Evolutionary conservation across 2,329 filamentous ascomycete genomes (phyloP).

Genomic region (Verruconis gallopava): DNA sequence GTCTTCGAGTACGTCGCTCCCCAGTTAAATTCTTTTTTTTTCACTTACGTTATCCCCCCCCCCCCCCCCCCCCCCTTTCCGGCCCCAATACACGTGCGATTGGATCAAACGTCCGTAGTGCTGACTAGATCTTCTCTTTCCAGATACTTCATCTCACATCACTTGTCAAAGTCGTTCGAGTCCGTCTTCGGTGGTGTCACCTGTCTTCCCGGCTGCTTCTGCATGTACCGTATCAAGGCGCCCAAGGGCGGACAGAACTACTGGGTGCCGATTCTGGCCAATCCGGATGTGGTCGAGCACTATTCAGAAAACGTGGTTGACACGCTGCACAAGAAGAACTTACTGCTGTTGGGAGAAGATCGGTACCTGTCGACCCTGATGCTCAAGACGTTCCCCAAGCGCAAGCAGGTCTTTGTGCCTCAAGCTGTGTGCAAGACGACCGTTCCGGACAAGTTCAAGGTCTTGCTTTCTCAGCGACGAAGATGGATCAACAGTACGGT

Average conservation of each 20-base stretch:
- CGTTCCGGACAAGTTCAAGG: constrained; percentile 83
- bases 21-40: no score
- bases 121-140: constrained; percentile 1
- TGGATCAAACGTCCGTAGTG: constrained; percentile 10
- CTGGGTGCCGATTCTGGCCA: constrained; percentile 97
- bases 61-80: no score
- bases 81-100: no score
- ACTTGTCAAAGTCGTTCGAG: constrained; percentile 92
- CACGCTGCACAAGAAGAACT: constrained; percentile 93
- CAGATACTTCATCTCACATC: constrained; percentile 92
- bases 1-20: constrained; percentile 65
- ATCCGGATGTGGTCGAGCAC: constrained; percentile 96
- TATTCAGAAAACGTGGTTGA: constrained; percentile 99
- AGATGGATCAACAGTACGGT: constrained; percentile 99
- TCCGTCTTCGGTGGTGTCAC: constrained; percentile 98
- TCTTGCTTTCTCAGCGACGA: constrained; percentile 84
- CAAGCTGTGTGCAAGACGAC: constrained; percentile 98
- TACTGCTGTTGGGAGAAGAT: constrained; percentile 84
- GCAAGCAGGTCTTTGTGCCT: constrained; percentile 96
- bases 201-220: constrained; percentile 96
- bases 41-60: no score
- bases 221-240: constrained; percentile 99
- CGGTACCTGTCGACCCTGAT: constrained; percentile 93
- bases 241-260: constrained; percentile 98
- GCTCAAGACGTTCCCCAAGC: constrained; percentile 97